These are phyloP conservation scores for Vicia faba DNA, from an alignment of 306 rosid species.

Conservation along the genomic window DNA sequence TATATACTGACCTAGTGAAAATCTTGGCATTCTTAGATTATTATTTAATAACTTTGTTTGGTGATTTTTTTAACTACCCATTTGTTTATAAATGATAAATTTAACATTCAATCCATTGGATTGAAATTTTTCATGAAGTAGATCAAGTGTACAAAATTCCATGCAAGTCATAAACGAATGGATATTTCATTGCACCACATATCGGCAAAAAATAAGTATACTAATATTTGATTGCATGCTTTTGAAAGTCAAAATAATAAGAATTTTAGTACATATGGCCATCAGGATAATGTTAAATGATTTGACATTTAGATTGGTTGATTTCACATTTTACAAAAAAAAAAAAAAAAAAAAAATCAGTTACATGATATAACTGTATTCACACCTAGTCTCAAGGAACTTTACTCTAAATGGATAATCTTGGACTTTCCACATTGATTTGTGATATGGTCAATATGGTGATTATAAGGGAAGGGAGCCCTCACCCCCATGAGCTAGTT, in stretches of 20 bases:
- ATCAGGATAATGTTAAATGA: conserved; percentile 1
- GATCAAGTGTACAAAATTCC: too few relatives aligned
- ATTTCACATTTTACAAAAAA: neutral
- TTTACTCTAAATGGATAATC: neutral
- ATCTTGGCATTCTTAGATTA: too few relatives aligned
- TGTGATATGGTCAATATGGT: neutral
- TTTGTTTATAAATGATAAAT: too few relatives aligned
- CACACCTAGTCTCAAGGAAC: neutral
- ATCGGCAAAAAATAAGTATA: too few relatives aligned
- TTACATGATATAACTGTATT: neutral
- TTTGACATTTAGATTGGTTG: neutral
- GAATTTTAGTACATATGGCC: neutral
- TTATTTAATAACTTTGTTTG: too few relatives aligned
- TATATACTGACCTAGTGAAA: too few relatives aligned
- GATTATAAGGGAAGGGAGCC: neutral
- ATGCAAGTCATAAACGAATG: too few relatives aligned
- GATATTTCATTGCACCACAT: too few relatives aligned
- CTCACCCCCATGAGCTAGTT: neutral
- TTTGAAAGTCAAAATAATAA: neutral
- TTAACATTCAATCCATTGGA: too few relatives aligned
- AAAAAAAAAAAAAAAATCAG: neutral
- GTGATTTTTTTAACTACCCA: too few relatives aligned
- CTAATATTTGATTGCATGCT: neutral
- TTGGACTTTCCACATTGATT: neutral
- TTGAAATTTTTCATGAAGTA: too few relatives aligned